Evolutionary conservation across 176 grass and related monocot genomes (phyloP).

Genomic region (Carex pumila): DNA sequence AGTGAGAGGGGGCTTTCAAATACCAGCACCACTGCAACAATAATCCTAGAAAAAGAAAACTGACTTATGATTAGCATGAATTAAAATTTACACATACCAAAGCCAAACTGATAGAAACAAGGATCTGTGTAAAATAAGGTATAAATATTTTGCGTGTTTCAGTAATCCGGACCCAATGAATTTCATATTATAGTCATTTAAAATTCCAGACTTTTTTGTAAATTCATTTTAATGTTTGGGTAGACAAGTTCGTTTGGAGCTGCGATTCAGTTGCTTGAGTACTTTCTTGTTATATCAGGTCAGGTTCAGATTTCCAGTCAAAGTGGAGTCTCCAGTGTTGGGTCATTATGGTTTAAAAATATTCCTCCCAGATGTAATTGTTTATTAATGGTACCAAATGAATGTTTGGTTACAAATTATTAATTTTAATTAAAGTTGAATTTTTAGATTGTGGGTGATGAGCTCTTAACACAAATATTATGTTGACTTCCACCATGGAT

Average conservation of each 20-base stretch:
- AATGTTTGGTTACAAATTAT: neutral
- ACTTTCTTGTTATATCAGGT: neutral
- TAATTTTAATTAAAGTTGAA: neutral
- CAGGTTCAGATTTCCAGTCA: neutral
- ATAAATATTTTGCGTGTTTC: neutral
- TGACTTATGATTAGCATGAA: neutral
- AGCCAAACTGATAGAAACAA: neutral
- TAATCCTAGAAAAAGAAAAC: conserved; percentile 53
- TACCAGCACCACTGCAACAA: conserved; percentile 72
- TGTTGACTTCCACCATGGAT: too few relatives aligned
- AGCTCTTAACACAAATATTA: neutral
- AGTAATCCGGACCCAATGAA: neutral
- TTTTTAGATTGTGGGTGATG: neutral
- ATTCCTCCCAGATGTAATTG: neutral
- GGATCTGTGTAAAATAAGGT: neutral
- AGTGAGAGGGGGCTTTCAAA: conserved; percentile 63
- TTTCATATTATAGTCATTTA: neutral
- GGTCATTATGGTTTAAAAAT: neutral
- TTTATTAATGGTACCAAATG: neutral
- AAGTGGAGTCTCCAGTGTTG: neutral
- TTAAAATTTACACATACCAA: neutral
- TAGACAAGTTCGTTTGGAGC: neutral
- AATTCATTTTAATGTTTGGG: neutral
- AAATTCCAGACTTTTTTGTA: neutral
- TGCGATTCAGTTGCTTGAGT: neutral